These are phyloP conservation scores for Cryphonectria parasitica DNA, from an alignment of 2,329 filamentous ascomycete genomes.

Conservation along the genomic window DNA sequence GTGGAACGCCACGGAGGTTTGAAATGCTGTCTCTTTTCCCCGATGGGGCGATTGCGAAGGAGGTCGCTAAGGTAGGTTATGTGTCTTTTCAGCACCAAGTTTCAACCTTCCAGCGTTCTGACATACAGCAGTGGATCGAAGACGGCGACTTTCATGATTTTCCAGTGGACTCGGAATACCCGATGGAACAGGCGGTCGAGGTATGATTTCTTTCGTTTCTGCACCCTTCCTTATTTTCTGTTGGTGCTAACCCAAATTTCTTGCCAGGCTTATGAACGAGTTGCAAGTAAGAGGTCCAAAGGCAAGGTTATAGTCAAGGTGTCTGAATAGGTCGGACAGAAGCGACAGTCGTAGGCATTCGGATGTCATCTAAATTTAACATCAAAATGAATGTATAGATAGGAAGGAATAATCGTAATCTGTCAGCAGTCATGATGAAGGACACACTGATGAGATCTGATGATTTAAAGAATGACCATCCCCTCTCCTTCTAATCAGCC, in stretches of 20 bases:
- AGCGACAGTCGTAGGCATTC: not conserved
- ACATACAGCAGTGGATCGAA: slow-evolving; percentile 31
- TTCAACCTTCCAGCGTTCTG: not conserved
- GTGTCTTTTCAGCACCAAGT: too few species aligned
- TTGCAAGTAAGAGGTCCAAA: slow-evolving; percentile 37
- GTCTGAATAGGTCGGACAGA: not conserved
- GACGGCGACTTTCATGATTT: slow-evolving; percentile 36
- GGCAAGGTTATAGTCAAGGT: slow-evolving; percentile 41
- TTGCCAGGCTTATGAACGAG: slow-evolving; percentile 37
- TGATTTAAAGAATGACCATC: not conserved
- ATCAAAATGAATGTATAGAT: not conserved
- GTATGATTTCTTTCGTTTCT: slow-evolving; percentile 28
- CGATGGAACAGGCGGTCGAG: slow-evolving; percentile 37
- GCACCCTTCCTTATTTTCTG: not conserved
- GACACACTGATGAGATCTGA: not conserved
- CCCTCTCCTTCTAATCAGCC: not conserved
- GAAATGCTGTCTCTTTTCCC: slow-evolving; percentile 38
- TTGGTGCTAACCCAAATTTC: not conserved
- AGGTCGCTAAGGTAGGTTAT: slow-evolving; percentile 30
- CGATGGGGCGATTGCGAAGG: slow-evolving; percentile 34
- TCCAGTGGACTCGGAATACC: slow-evolving; percentile 39
- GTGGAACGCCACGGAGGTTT: slow-evolving; percentile 39
- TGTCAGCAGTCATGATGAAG: not conserved
- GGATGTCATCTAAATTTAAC: not conserved
- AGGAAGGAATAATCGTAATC: not conserved